Base-by-base conservation (phyloP, 73 alveolate species). In the Tetrahymena malaccensis region DNA sequence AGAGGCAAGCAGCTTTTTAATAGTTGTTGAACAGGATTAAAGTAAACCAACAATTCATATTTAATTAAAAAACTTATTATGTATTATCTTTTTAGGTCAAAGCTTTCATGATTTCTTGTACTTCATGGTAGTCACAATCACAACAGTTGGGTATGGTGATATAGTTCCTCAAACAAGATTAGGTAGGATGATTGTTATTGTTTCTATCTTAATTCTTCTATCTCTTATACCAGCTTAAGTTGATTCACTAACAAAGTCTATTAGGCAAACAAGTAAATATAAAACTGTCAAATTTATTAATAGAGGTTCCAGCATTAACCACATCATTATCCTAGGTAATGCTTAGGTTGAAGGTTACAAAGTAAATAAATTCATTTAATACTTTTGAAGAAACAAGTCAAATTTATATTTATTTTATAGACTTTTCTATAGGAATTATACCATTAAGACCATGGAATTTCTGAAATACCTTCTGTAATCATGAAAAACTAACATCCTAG, bases 371-470 rank as follows among this genome's bases (percentile, higher is more conserved):
- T 31, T 70, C 6, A 35, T 6, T 35, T 4, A 35, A n/a, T n/a
- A n/a, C n/a, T n/a, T n/a, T n/a, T n/a, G n/a, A 4, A 35, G 43
- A 35, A 35, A 35, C 43, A 35, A 35, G 43, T 6, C 43, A 50
- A 50, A 15, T 3, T 0, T 70, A 70, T 11, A 70, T 27, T 70
- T 70, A 7, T 7, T 50, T 50, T 50, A 44, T 19, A 70, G 57
- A 99, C 99, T 31, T 98, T 97, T 97, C 95, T 98, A 55, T 93
- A 96, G 35, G 99, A 98, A 94, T 97, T 98, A 95, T 98, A 98
- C 94, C 99, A 98, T 96, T 96, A 94, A 25, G 99, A 98, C 89
- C 99, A 98, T 96, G 99, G 99, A 17, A 93, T 94, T 93, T 96
- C 97, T 6, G 99, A 98, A 93, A 94, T 96, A 55, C 97, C 96